Evolutionary conservation across 192 early-diverging fungal species (phyloP).

Genomic region (Entomortierella lignicola): DNA sequence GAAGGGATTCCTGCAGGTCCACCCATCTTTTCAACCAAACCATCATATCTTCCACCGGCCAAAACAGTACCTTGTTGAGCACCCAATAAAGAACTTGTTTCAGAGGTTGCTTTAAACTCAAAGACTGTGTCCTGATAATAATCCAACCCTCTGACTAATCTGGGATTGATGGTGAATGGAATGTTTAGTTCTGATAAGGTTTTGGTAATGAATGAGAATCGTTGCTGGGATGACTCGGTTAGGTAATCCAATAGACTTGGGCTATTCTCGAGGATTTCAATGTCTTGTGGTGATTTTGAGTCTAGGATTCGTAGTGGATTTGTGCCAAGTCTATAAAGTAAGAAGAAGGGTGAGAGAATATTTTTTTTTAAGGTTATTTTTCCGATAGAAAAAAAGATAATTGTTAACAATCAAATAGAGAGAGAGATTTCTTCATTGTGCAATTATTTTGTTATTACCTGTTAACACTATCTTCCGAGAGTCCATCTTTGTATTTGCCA

Average conservation of each 20-base stretch:
- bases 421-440: too few relatives aligned
- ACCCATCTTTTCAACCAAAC: conserved; percentile 66
- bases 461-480: conserved; percentile 65
- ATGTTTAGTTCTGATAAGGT: conserved; percentile 59
- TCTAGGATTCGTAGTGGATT: conserved; percentile 76
- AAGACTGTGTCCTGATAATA: conserved; percentile 79
- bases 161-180: conserved; percentile 61
- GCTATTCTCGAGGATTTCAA: conserved; percentile 39
- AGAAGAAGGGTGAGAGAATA: not conserved
- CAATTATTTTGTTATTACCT: conserved; percentile 43
- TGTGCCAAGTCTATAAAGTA: conserved; percentile 37
- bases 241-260: conserved; percentile 62
- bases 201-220: conserved; percentile 60
- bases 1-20: conserved; percentile 61
- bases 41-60: conserved; percentile 76
- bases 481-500: conserved; percentile 14
- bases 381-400: too few relatives aligned
- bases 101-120: conserved; percentile 61
- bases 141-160: conserved; percentile 75
- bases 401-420: too few relatives aligned
- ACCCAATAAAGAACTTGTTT: conserved; percentile 59
- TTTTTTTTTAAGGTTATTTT: too few relatives aligned
- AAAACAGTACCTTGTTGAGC: conserved; percentile 71
- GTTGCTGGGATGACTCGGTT: conserved; percentile 38
- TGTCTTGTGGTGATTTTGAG: conserved; percentile 68